phyloP scores from a whole-genome alignment of 176 grass and related monocot genomes.

The Juncus inflexus region DNA sequence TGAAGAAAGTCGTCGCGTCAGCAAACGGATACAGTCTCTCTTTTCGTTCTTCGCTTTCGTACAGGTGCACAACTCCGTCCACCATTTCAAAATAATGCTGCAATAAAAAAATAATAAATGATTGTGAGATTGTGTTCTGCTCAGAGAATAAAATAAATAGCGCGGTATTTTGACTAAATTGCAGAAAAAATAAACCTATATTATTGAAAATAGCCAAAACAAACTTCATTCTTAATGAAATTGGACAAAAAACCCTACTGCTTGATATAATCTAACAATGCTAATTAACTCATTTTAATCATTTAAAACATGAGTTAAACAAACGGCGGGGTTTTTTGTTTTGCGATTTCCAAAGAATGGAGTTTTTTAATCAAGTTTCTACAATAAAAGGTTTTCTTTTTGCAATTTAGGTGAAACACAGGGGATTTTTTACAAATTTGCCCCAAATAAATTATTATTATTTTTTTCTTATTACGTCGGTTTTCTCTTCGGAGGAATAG shows the following conservation, averaged over 20 bases:
- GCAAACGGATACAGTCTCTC: conserved; percentile 78
- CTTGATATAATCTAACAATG: not conserved
- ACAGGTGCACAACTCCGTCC: conserved; percentile 90
- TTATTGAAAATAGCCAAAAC: too few species aligned
- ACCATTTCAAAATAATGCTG: conserved; percentile 91
- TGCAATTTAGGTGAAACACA: too few species aligned
- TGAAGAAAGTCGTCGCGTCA: conserved; percentile 98
- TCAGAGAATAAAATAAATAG: too few species aligned
- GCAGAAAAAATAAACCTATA: too few species aligned
- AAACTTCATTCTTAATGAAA: too few species aligned
- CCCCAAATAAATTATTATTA: not conserved
- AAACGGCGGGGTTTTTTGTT: too few species aligned
- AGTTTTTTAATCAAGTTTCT: too few species aligned
- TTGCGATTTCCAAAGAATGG: too few species aligned
- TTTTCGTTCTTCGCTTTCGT: conserved; percentile 64
- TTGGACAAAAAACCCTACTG: too few species aligned
- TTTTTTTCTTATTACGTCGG: conserved; percentile 39
- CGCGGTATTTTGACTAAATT: too few species aligned
- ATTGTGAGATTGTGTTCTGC: not conserved
- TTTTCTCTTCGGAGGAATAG: conserved; percentile 66
- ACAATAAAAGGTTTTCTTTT: too few species aligned
- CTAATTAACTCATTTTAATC: conserved; percentile 1
- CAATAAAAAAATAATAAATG: conserved; percentile 29
- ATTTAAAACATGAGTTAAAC: conserved; percentile 6
- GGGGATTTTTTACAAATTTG: too few species aligned